A percentile compares a stretch with the other conserved stretches of the same genome.
phyloP scores from a whole-genome alignment of 2,329 filamentous ascomycete genomes.

The Hypoxylon sp. region DNA sequence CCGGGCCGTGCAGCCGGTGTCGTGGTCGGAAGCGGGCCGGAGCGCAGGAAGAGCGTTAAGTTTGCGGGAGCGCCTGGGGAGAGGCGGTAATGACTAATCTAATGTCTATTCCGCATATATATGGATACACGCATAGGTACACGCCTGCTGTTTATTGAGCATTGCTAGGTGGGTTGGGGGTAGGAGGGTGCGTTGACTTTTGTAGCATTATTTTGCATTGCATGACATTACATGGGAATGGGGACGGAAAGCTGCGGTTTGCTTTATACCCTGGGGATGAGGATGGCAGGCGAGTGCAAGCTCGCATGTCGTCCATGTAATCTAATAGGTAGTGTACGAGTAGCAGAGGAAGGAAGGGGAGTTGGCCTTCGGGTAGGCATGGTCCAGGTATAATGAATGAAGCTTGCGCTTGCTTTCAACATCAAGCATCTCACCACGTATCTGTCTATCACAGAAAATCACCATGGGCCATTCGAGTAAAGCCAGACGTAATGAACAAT shows the following conservation, averaged over 20 bases:
- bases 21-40: constrained; percentile 55
- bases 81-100: constrained; percentile 47
- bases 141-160: neutral
- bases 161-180: neutral
- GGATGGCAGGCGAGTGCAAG: constrained; percentile 6
- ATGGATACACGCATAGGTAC: constrained; percentile 1
- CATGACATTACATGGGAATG: constrained; percentile 14
- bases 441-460: neutral
- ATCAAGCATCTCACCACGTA: neutral
- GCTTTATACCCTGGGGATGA: constrained; percentile 20
- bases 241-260: neutral
- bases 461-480: neutral
- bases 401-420: neutral
- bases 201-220: constrained; percentile 6
- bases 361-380: neutral
- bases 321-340: constrained; percentile 7
- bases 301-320: constrained; percentile 1
- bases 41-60: constrained; percentile 76
- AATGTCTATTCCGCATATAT: constrained; percentile 12
- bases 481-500: neutral
- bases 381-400: neutral
- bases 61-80: constrained; percentile 62
- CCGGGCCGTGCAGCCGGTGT: constrained; percentile 55
- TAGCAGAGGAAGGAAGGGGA: neutral
- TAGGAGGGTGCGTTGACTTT: constrained; percentile 6